Percentiles rank a stretch among this genome's conserved stretches.
phyloP scores from a whole-genome alignment of 2,329 filamentous ascomycete species.

The Pseudogymnoascus destructans region DNA sequence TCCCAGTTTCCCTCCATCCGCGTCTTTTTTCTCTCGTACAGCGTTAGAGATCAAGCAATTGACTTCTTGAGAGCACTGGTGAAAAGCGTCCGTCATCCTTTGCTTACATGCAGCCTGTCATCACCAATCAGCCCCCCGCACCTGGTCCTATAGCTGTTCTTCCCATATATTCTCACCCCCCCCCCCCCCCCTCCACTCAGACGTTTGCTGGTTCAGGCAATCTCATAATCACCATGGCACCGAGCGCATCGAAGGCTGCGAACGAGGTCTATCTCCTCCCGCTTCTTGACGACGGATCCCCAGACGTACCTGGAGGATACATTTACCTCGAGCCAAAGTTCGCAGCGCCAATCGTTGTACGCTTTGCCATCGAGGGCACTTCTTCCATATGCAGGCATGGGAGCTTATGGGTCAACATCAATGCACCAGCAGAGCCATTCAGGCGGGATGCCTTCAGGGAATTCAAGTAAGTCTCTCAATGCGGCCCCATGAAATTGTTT shows the following conservation, averaged over 20 bases:
- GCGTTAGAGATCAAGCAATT: neutral
- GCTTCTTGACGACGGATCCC: conserved; percentile 84
- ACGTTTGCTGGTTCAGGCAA: neutral
- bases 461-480: conserved; percentile 60
- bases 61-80: neutral
- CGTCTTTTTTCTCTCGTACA: neutral
- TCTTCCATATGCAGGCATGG: conserved; percentile 92
- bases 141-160: neutral
- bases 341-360: conserved; percentile 61
- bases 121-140: neutral
- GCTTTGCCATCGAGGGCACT: conserved; percentile 86
- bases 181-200: neutral
- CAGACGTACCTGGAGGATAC: conserved; percentile 78
- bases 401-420: conserved; percentile 94
- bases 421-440: conserved; percentile 62
- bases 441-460: conserved; percentile 68
- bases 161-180: neutral
- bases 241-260: conserved; percentile 48
- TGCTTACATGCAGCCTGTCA: conserved; percentile 5
- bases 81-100: conserved; percentile 3
- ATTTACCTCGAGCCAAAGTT: conserved; percentile 74
- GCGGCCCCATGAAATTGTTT: neutral
- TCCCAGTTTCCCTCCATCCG: neutral
- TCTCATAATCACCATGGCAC: conserved; percentile 34
- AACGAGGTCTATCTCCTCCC: conserved; percentile 75